Conservation (phyloP, 345 rosid genomes). For the Rhodamnia argentea region DNA sequence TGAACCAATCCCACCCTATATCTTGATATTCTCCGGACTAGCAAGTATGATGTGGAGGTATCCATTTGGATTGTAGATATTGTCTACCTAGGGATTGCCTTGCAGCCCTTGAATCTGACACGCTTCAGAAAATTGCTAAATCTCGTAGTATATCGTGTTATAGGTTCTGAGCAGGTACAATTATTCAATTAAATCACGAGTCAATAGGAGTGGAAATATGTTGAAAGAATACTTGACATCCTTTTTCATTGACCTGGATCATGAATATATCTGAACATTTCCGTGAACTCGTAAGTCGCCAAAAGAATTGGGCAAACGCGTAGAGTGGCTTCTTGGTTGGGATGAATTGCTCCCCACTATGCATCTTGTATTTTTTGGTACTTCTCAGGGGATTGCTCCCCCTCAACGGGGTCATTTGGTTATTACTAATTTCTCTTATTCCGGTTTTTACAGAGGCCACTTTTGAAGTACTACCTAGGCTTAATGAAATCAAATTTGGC, state of each 20-base stretch:
- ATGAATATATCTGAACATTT: background rate
- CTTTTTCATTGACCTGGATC: background rate
- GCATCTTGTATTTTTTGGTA: background rate
- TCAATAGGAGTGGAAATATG: background rate
- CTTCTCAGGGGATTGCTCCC: background rate
- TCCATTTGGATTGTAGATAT: background rate
- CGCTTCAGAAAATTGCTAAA: background rate
- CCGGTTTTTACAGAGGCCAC: conserved; percentile 71
- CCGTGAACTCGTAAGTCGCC: background rate
- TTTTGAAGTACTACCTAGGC: conserved; percentile 90
- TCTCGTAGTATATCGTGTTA: background rate
- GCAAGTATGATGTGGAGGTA: background rate
- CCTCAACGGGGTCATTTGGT: background rate
- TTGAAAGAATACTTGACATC: background rate
- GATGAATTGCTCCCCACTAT: background rate
- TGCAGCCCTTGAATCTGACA: background rate
- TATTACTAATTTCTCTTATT: background rate
- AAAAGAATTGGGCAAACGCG: background rate
- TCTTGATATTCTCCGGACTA: background rate
- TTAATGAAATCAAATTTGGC: conserved; percentile 90
- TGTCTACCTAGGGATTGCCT: background rate
- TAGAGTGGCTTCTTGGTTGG: background rate
- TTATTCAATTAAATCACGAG: background rate
- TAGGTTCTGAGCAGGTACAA: background rate
- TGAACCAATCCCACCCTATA: too few species aligned